These are phyloP conservation scores for Xylaria flabelliformis DNA, from an alignment of 495 filamentous ascomycete species.

Conservation along the genomic window DNA sequence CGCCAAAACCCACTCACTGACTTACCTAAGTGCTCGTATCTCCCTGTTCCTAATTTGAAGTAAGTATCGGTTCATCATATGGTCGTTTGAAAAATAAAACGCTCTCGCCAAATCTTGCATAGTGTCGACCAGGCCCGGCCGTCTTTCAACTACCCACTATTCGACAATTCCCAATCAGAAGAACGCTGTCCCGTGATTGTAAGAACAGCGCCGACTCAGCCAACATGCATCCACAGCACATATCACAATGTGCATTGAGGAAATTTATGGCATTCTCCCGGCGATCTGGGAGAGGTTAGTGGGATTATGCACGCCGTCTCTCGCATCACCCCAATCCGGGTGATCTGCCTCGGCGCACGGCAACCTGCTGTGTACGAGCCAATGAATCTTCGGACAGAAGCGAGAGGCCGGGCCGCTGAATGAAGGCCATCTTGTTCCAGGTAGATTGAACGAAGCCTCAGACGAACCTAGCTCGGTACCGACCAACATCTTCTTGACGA, in stretches of 20 bases:
- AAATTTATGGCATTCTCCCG: neutral
- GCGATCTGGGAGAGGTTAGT: neutral
- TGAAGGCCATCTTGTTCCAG: conserved; percentile 3
- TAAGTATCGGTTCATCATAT: neutral
- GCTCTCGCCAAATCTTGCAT: no score
- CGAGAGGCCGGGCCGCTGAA: conserved; percentile 32
- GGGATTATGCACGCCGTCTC: neutral
- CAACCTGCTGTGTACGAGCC: conserved; percentile 31
- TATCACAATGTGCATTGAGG: neutral
- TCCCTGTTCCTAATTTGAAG: neutral
- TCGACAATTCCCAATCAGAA: neutral
- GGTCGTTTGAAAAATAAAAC: neutral
- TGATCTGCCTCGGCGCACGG: conserved; percentile 26
- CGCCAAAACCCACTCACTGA: neutral
- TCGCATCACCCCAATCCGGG: conserved; percentile 14
- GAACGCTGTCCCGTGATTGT: neutral
- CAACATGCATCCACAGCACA: neutral
- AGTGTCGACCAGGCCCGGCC: neutral
- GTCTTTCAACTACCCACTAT: neutral
- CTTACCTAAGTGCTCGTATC: neutral
- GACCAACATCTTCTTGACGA: neutral
- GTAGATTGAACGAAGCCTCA: conserved; percentile 18
- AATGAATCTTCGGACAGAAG: conserved; percentile 37
- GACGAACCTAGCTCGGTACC: conserved; percentile 1
- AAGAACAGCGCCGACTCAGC: neutral